Conservation (phyloP, 768 basidiomycete species). For the Collybiopsis confluens region DNA sequence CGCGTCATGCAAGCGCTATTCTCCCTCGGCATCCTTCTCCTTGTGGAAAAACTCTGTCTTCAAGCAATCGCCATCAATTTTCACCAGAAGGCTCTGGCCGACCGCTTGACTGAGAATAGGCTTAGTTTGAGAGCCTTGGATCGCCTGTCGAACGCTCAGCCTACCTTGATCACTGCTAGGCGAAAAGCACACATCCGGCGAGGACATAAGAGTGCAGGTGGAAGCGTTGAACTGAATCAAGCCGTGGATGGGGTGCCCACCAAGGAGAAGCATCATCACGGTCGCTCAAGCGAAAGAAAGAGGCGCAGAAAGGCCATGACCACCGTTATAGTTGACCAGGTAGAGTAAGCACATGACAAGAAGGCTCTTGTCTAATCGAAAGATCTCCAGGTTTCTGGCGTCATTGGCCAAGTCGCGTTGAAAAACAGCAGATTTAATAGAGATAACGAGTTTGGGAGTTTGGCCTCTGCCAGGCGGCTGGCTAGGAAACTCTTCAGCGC, state of each 20-base stretch:
- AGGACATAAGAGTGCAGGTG: conserved; percentile 38
- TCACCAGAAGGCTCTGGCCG: conserved; percentile 71
- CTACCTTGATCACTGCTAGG: conserved; percentile 22
- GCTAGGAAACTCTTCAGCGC: conserved; percentile 66
- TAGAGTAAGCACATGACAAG: conserved; percentile 23
- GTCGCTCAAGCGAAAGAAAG: conserved; percentile 26
- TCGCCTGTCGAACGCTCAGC: conserved; percentile 63
- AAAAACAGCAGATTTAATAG: conserved; percentile 62
- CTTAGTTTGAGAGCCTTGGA: conserved; percentile 69
- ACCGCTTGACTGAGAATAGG: conserved; percentile 67
- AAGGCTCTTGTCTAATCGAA: no score
- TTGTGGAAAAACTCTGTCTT: conserved; percentile 52
- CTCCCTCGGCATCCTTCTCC: conserved; percentile 36
- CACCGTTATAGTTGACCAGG: conserved; percentile 68
- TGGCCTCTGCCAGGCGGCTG: conserved; percentile 62
- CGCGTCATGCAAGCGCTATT: conserved; percentile 64
- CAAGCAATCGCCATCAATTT: conserved; percentile 80
- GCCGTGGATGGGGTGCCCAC: conserved; percentile 15
- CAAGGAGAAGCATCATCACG: conserved; percentile 18
- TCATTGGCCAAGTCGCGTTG: conserved; percentile 66
- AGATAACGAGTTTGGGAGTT: conserved; percentile 46
- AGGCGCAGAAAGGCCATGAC: conserved; percentile 50
- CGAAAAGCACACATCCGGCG: conserved; percentile 11
- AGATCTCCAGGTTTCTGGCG: conserved; percentile 47
- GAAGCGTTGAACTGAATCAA: conserved; percentile 33